A percentile compares a stretch with the other conserved stretches of the same genome.
Conservation (phyloP, 2,329 filamentous ascomycete genomes). For the Cercospora berteroae region DNA sequence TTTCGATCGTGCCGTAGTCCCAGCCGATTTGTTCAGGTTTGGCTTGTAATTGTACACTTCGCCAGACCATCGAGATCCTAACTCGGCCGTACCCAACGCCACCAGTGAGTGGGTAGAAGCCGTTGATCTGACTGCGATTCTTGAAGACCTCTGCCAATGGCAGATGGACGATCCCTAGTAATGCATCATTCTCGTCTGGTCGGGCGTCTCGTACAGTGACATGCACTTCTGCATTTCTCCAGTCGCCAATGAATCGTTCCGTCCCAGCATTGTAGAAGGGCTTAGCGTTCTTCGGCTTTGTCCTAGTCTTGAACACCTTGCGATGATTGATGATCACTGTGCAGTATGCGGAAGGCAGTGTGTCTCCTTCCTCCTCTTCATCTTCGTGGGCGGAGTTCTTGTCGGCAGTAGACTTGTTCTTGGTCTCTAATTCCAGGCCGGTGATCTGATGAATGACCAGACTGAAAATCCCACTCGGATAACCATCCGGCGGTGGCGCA, state of each 20-base stretch:
- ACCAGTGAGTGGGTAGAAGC: constrained; percentile 65
- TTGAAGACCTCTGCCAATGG: constrained; percentile 62
- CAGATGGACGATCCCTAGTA: constrained; percentile 69
- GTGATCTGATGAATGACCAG: constrained; percentile 73
- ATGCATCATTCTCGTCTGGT: constrained; percentile 65
- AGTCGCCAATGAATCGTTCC: constrained; percentile 69
- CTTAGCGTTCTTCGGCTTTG: constrained; percentile 74
- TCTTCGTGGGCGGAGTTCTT: constrained; percentile 51
- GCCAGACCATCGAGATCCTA: constrained; percentile 70
- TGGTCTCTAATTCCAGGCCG: constrained; percentile 60
- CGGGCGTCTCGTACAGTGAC: constrained; percentile 66
- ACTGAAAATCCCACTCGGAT: constrained; percentile 65
- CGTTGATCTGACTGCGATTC: constrained; percentile 63
- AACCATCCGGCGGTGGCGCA: constrained; percentile 61
- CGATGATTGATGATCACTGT: constrained; percentile 71
- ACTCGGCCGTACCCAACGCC: constrained; percentile 70
- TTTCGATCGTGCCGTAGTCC: constrained; percentile 69
- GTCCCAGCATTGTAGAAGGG: constrained; percentile 77
- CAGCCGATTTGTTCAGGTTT: constrained; percentile 62
- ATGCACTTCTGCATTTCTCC: constrained; percentile 65
- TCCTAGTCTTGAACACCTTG: constrained; percentile 67
- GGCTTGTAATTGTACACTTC: constrained; percentile 63
- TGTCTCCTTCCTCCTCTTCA: constrained; percentile 59
- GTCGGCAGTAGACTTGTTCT: constrained; percentile 55
- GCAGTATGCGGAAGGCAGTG: constrained; percentile 68